These are phyloP conservation scores for Sugiyamaella castrensis DNA, from an alignment of 1,139 yeast genomes.

Conservation along the genomic window DNA sequence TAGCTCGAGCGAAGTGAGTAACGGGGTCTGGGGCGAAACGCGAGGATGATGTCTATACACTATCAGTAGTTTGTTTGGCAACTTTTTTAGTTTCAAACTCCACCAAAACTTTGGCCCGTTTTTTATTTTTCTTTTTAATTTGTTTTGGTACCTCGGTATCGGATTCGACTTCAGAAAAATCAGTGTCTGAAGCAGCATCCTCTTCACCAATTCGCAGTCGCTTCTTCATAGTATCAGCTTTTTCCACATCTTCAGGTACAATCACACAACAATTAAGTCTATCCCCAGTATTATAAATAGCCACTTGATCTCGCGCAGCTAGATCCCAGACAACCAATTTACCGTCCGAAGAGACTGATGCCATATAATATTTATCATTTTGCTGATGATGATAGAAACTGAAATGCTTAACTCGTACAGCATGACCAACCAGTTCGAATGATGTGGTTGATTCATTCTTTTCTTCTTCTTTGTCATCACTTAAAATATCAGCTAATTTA, in stretches of 20 bases:
- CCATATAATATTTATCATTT: conserved; percentile 45
- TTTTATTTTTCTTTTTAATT: conserved; percentile 47
- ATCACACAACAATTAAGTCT: conserved; percentile 82
- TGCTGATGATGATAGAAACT: conserved; percentile 49
- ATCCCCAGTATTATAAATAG: conserved; percentile 91
- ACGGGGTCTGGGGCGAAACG: no score
- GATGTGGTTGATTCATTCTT: conserved; percentile 14
- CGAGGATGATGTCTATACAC: conserved; percentile 5
- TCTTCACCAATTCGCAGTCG: conserved; percentile 40
- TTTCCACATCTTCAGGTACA: conserved; percentile 77
- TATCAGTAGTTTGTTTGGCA: no score
- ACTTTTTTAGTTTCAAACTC: conserved; percentile 17
- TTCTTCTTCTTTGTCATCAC: conserved; percentile 34
- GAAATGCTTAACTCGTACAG: conserved; percentile 79
- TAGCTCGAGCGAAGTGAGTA: no score
- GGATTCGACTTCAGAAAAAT: conserved; percentile 45
- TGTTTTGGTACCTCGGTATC: conserved; percentile 44
- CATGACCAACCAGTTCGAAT: conserved; percentile 71
- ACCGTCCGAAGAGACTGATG: conserved; percentile 91
- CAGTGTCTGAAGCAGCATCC: conserved; percentile 55
- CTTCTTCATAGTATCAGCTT: conserved; percentile 29
- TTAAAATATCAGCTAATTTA: conserved; percentile 36
- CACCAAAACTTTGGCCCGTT: conserved; percentile 29
- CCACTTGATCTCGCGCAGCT: conserved; percentile 67
- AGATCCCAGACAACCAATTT: conserved; percentile 89